Conservation (phyloP, 1,139 yeast genomes). For the Lodderomyces orthopsilosis region DNA sequence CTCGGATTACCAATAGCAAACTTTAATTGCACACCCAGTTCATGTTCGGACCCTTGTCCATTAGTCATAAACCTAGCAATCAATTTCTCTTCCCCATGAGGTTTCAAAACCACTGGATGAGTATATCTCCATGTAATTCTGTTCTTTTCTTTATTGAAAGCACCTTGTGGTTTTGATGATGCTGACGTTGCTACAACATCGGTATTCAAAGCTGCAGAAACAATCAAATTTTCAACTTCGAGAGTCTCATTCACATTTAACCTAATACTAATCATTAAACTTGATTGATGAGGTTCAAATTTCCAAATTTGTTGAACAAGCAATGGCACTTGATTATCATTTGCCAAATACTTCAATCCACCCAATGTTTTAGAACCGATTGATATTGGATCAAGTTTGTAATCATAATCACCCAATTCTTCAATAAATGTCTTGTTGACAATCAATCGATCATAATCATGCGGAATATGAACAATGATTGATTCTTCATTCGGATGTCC, state of each 20-base stretch:
- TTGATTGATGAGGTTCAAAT: conserved; percentile 78
- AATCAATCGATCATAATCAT: conserved; percentile 32
- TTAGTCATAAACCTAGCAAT: conserved; percentile 71
- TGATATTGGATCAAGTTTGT: conserved; percentile 31
- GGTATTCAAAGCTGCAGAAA: conserved; percentile 57
- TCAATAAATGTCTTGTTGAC: conserved; percentile 44
- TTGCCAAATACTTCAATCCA: conserved; percentile 63
- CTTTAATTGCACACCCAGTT: conserved; percentile 67
- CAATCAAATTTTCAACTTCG: conserved; percentile 57
- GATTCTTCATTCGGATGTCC: conserved; percentile 16
- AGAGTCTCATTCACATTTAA: conserved; percentile 45
- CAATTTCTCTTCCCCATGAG: conserved; percentile 52
- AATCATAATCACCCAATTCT: conserved; percentile 28
- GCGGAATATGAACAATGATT: conserved; percentile 29
- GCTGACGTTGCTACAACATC: conserved; percentile 60
- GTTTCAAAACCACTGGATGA: conserved; percentile 42
- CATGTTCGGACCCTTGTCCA: conserved; percentile 60
- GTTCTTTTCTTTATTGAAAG: conserved; percentile 78
- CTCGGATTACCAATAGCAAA: conserved; percentile 40
- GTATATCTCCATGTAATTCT: conserved; percentile 82
- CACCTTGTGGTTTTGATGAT: conserved; percentile 85
- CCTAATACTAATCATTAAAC: conserved; percentile 72
- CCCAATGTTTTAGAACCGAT: conserved; percentile 63
- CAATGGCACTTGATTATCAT: conserved; percentile 60
- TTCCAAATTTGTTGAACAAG: conserved; percentile 83